phyloP scores from a whole-genome alignment of 164 flowering plant genomes.

The Berberis thunbergii region DNA sequence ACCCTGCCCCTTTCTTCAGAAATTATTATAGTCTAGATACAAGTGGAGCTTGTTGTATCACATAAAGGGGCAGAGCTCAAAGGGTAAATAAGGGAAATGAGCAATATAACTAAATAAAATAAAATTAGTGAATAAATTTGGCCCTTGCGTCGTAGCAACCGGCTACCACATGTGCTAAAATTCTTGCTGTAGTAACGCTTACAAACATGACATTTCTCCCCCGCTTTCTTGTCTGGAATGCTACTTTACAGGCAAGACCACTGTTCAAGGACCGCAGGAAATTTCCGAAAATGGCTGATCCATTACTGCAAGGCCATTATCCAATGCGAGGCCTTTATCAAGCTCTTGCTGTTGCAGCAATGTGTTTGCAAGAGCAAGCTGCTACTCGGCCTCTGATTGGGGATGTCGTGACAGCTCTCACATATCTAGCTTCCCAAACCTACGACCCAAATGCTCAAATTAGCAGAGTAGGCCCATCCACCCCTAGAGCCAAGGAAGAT shows the following conservation, averaged over 20 bases:
- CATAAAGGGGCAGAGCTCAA: no score
- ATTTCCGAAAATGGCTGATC: constrained; percentile 95
- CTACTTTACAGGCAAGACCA: constrained; percentile 68
- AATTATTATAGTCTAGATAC: no score
- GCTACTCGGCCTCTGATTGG: constrained; percentile 89
- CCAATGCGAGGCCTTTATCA: constrained; percentile 92
- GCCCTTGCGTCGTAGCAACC: no score
- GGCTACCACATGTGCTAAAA: no score
- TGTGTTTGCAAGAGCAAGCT: constrained; percentile 97
- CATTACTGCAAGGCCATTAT: constrained; percentile 74
- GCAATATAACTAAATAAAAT: no score
- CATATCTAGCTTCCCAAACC: constrained; percentile 84
- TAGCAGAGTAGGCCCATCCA: constrained; percentile 46
- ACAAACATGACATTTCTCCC: not conserved
- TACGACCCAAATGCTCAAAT: constrained; percentile 66
- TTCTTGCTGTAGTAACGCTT: not conserved
- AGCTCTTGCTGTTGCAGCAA: constrained; percentile 95
- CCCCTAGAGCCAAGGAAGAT: constrained; percentile 44
- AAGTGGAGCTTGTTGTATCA: no score
- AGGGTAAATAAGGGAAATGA: no score
- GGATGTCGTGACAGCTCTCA: constrained; percentile 88
- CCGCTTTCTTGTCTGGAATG: not conserved
- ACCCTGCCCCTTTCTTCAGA: no score
- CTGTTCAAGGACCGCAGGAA: constrained; percentile 85
- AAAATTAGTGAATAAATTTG: not conserved